Evolutionary conservation across 345 rosid species (phyloP).

Genomic region (Gossypium australe): DNA sequence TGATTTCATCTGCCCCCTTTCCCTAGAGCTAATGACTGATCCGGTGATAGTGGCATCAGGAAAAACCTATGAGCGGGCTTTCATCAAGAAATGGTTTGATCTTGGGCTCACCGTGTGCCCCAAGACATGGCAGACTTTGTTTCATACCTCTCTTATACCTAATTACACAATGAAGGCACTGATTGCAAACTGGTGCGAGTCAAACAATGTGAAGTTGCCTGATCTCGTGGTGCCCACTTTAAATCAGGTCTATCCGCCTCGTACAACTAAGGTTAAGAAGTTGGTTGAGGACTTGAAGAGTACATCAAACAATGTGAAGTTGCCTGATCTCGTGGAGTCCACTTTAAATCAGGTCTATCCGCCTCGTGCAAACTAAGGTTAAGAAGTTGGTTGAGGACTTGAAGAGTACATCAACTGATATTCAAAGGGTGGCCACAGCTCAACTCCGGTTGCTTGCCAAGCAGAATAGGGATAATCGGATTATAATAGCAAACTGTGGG

Average conservation of each 20-base stretch:
- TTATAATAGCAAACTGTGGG: conserved; percentile 69
- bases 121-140: conserved; percentile 76
- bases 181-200: conserved; percentile 90
- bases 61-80: conserved; percentile 85
- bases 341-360: conserved; percentile 56
- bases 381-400: conserved; percentile 65
- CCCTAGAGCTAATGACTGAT: conserved; percentile 95
- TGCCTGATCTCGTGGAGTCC: conserved; percentile 66
- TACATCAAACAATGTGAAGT: conserved; percentile 66
- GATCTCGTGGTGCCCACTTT: conserved; percentile 58
- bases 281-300: conserved; percentile 63
- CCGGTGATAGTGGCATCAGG: conserved; percentile 95
- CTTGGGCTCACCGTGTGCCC: conserved; percentile 92
- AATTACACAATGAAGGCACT: conserved; percentile 93
- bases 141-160: conserved; percentile 73
- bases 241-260: conserved; percentile 53
- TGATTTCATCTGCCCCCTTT: conserved; percentile 94
- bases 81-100: conserved; percentile 88
- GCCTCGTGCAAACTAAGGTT: conserved; percentile 57
- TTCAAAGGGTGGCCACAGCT: conserved; percentile 54
- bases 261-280: conserved; percentile 59
- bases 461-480: conserved; percentile 71
- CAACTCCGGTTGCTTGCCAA: conserved; percentile 66
- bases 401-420: conserved; percentile 44
- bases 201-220: conserved; percentile 75